Conservation (phyloP, 768 basidiomycete species). For the Strobilomyces echinocephalus region DNA sequence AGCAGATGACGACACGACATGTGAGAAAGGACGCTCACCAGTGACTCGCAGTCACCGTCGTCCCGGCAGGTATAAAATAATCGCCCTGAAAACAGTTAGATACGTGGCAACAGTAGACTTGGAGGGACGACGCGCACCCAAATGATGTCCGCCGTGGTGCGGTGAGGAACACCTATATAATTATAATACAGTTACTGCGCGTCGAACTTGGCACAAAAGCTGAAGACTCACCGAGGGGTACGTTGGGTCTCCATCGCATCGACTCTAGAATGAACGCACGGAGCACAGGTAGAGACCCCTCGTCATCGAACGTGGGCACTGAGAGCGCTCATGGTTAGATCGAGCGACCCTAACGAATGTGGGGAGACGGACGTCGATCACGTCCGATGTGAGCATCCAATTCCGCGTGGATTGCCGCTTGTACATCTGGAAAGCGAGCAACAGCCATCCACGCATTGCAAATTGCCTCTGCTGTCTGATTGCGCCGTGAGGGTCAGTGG, state of each 20-base stretch:
- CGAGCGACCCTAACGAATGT: neutral
- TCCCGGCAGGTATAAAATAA: slow-evolving; percentile 18
- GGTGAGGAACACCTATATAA: slow-evolving; percentile 7
- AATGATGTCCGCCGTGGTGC: slow-evolving; percentile 15
- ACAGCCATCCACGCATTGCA: too few species aligned
- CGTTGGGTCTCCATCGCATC: slow-evolving; percentile 33
- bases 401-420: too few species aligned
- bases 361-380: slow-evolving; percentile 11
- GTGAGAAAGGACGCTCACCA: slow-evolving; percentile 8
- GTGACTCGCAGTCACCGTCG: slow-evolving; percentile 15
- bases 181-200: neutral
- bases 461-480: too few species aligned
- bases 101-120: neutral
- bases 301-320: slow-evolving; percentile 36
- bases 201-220: neutral
- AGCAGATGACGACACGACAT: too few species aligned
- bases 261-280: slow-evolving; percentile 33
- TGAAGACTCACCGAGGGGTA: slow-evolving; percentile 15
- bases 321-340: neutral
- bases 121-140: slow-evolving; percentile 5
- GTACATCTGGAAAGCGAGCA: too few species aligned
- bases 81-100: slow-evolving; percentile 4
- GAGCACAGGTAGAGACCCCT: slow-evolving; percentile 26
- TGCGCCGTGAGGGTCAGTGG: too few species aligned
- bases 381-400: slow-evolving; percentile 45